Conservation (phyloP, 768 basidiomycete species). For the Calocera viscosa region DNA sequence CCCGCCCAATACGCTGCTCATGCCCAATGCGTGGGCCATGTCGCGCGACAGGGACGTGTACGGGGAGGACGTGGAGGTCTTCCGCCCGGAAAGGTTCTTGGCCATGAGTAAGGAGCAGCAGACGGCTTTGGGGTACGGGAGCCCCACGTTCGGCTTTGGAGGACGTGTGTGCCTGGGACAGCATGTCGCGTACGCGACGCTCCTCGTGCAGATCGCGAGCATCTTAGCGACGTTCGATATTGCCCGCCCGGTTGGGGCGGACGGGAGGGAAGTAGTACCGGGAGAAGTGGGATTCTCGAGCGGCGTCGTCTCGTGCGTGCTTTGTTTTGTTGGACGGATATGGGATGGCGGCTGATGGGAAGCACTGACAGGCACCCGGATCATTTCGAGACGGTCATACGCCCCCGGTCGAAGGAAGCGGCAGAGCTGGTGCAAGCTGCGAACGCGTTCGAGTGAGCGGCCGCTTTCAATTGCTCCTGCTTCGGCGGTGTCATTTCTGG, state of each 20-base stretch:
- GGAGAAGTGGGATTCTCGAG: slow-evolving; percentile 5
- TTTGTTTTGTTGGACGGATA: background rate
- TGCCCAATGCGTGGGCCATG: slow-evolving; percentile 4
- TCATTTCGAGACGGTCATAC: slow-evolving; percentile 1
- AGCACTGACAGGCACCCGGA: background rate
- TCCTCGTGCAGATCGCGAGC: background rate
- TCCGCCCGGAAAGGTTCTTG: background rate
- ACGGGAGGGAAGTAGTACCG: background rate
- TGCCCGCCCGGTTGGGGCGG: background rate
- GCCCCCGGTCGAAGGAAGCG: background rate
- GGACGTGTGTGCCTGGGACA: background rate
- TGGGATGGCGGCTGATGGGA: background rate
- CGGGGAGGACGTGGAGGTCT: slow-evolving; percentile 2
- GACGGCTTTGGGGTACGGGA: background rate
- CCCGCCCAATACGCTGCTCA: background rate
- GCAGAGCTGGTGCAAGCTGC: background rate
- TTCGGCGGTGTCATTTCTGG: too few relatives aligned
- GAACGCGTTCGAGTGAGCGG: background rate
- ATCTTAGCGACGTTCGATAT: background rate
- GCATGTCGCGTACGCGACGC: slow-evolving; percentile 6
- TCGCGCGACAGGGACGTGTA: background rate
- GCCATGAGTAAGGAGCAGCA: background rate
- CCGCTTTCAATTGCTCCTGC: too few relatives aligned
- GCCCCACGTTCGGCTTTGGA: background rate
- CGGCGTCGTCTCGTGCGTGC: background rate